A percentile compares a stretch with the other conserved stretches of the same genome.
Conservation (phyloP, 129 eudicot species). For the Oenanthe sinensis region DNA sequence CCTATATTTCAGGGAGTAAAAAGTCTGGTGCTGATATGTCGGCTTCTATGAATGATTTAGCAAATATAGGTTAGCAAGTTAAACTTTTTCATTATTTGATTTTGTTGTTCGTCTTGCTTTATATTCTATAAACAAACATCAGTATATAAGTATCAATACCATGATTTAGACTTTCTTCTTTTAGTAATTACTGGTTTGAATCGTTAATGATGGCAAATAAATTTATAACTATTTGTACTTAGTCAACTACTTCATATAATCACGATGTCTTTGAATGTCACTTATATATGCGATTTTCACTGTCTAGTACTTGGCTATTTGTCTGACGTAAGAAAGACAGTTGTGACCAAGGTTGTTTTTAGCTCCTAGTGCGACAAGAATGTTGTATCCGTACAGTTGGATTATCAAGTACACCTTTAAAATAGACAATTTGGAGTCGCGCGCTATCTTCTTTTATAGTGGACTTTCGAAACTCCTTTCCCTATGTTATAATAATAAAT, state of each 20-base stretch:
- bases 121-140: neutral
- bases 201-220: neutral
- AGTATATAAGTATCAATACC: neutral
- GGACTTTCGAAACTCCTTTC: neutral
- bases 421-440: neutral
- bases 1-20: constrained; percentile 38
- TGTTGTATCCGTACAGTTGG: neutral
- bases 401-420: neutral
- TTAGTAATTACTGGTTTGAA: neutral
- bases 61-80: constrained; percentile 34
- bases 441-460: neutral
- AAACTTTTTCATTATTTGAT: neutral
- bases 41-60: constrained; percentile 27
- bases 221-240: neutral
- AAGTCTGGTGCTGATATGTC: constrained; percentile 24
- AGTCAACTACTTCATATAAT: neutral
- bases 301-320: neutral
- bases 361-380: neutral
- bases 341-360: neutral
- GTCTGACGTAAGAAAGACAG: neutral
- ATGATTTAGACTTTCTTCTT: neutral
- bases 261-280: no score
- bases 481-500: neutral
- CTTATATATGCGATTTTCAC: neutral
- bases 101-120: neutral